phyloP scores from a whole-genome alignment of 1,284 basidiomycete species.

The Phellinidium pouzarii region DNA sequence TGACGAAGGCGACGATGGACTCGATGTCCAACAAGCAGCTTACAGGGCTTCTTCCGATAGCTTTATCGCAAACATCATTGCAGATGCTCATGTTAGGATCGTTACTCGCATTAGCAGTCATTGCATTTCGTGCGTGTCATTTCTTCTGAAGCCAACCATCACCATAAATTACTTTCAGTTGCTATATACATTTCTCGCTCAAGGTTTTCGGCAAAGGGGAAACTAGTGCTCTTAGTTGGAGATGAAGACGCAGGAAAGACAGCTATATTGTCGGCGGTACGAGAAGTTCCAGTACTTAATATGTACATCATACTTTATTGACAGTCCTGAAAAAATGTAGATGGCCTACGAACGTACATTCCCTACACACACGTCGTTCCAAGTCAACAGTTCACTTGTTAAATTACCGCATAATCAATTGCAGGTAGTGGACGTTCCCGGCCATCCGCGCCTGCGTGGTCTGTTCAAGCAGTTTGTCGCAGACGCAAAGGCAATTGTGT shows the following conservation, averaged over 20 bases:
- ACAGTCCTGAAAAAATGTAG: slow-evolving; percentile 32
- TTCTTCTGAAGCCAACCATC: background rate
- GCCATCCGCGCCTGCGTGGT: slow-evolving; percentile 67
- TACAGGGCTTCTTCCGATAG: slow-evolving; percentile 23
- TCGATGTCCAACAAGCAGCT: background rate
- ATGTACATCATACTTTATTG: slow-evolving; percentile 20
- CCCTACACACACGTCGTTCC: slow-evolving; percentile 67
- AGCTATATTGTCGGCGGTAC: slow-evolving; percentile 49
- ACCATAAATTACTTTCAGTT: slow-evolving; percentile 18
- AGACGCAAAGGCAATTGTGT: slow-evolving; percentile 57
- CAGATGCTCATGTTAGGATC: slow-evolving; percentile 26
- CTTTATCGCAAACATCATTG: slow-evolving; percentile 25
- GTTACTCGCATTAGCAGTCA: slow-evolving; percentile 27
- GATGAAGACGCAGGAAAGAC: slow-evolving; percentile 72
- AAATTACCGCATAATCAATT: slow-evolving; percentile 35
- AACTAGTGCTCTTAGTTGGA: slow-evolving; percentile 58
- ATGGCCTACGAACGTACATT: slow-evolving; percentile 56
- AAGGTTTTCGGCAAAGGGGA: slow-evolving; percentile 43
- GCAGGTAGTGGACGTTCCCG: slow-evolving; percentile 64
- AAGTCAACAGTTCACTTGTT: slow-evolving; percentile 52
- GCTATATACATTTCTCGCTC: slow-evolving; percentile 35
- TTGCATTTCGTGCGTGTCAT: slow-evolving; percentile 16
- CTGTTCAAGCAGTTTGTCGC: slow-evolving; percentile 60
- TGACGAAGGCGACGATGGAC: background rate
- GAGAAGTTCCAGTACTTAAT: slow-evolving; percentile 22